Percentiles rank a stretch among this genome's conserved stretches.
phyloP scores from a whole-genome alignment of 1,139 yeast genomes.

The Taphrina pruni region DNA sequence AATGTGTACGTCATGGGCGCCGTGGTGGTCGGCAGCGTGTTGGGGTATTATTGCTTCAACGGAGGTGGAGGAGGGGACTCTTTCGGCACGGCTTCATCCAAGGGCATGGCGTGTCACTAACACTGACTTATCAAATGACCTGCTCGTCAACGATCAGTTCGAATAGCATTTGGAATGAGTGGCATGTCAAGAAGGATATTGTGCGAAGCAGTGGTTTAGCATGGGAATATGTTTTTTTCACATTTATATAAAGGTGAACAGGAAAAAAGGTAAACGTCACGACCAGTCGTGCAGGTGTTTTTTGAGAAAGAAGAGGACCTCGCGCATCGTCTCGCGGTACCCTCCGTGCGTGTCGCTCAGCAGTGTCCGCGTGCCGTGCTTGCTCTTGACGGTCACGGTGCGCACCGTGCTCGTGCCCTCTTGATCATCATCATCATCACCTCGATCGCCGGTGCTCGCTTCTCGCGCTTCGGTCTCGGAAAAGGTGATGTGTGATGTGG shows the following conservation, averaged over 20 bases:
- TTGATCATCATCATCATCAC: not conserved
- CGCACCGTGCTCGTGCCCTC: conserved; percentile 11
- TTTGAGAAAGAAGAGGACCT: conserved; percentile 30
- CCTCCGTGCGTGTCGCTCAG: not conserved
- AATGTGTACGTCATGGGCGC: conserved; percentile 39
- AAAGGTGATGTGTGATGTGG: not conserved
- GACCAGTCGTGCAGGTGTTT: conserved; percentile 41
- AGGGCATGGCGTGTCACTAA: conserved; percentile 34
- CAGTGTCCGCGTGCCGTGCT: not conserved
- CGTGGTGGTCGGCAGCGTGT: conserved; percentile 21
- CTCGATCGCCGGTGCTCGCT: not conserved
- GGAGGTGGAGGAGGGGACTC: conserved; percentile 7
- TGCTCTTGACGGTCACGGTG: not conserved
- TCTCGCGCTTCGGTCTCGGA: not conserved
- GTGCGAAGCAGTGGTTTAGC: too few species aligned
- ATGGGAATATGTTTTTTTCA: too few species aligned
- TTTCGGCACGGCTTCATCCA: conserved; percentile 14
- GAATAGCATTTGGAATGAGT: too few species aligned
- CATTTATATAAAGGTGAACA: not conserved
- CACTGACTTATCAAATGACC: too few species aligned
- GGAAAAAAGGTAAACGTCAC: not conserved
- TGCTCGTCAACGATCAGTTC: too few species aligned
- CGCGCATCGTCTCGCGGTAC: conserved; percentile 22
- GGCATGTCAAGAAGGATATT: too few species aligned
- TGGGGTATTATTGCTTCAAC: conserved; percentile 33